These are phyloP conservation scores for Rhodotorula sp. DNA, from an alignment of 1,284 basidiomycete species.

Conservation along the genomic window DNA sequence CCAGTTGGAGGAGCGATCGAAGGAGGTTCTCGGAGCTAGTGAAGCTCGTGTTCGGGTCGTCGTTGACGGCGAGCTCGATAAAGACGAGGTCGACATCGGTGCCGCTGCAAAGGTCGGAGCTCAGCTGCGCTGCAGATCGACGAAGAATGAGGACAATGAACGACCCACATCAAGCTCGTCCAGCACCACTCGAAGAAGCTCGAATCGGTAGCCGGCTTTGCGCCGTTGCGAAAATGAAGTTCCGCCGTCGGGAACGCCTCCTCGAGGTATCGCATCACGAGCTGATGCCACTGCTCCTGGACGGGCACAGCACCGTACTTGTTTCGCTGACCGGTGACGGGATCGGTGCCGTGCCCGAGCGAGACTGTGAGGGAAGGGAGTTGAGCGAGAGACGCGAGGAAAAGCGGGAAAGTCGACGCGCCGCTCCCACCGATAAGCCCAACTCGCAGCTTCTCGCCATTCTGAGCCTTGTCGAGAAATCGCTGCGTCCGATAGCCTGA, in stretches of 20 bases:
- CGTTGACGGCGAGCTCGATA: conserved; percentile 56
- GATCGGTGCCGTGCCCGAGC: conserved; percentile 6
- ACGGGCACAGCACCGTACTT: conserved; percentile 8
- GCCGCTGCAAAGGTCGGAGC: neutral
- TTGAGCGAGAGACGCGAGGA: neutral
- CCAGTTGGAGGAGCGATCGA: conserved; percentile 8
- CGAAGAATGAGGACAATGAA: no score
- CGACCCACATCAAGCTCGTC: neutral
- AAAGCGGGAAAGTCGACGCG: neutral
- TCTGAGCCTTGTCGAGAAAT: conserved; percentile 3
- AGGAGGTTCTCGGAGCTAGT: conserved; percentile 6
- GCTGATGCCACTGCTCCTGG: conserved; percentile 10
- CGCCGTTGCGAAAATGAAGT: conserved; percentile 8
- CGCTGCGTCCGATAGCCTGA: conserved; percentile 4
- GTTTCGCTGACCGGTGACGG: neutral
- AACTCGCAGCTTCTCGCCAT: conserved; percentile 9
- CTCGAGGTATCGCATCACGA: neutral
- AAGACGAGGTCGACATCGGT: conserved; percentile 16
- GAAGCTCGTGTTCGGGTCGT: conserved; percentile 3
- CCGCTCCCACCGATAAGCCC: conserved; percentile 22
- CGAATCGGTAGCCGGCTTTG: conserved; percentile 19
- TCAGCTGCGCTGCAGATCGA: neutral
- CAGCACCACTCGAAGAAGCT: conserved; percentile 22
- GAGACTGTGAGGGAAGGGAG: neutral
- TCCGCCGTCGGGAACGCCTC: neutral